Base-by-base conservation (phyloP, 192 early-diverging fungal species). In the Linderina pennispora region DNA sequence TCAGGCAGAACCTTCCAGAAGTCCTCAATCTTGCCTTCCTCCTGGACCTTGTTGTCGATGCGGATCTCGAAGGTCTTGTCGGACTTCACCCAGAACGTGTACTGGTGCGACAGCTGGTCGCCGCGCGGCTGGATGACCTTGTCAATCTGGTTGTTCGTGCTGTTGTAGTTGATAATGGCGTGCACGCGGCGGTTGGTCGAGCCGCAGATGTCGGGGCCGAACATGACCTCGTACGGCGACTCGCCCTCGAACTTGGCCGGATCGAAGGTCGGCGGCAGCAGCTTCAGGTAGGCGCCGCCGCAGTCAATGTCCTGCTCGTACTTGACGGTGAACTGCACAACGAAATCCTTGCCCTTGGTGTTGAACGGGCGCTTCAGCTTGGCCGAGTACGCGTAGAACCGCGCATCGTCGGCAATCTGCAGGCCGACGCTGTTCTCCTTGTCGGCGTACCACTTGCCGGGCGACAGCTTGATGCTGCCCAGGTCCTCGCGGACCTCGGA, bases 131-230 rank as follows among this genome's bases (percentile, higher is more conserved):
- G 40, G 45, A 82, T 62, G 18, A 64, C 60, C 66, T 85, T 79
- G 45, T 88, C 86, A 45, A 89, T 64, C 76, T 91, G 77, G 57
- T 92, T 81, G 62, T 87, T 85, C 45, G 86, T 88, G 71, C 88
- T 82, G 54, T 96, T 86, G 85, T 98, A 87, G 53, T 87, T 79
- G 77, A 98, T 84, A 69, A 98, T 97, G 56, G 90, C 86, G 63
- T 98, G 94, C 23, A 98, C 88, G 33, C 89, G 88, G 77, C 86
- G 89, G 64, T 82, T 86, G 43, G 68, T 65, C 36, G 78, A 47
- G 28, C 92, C 96, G 73, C 96, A 98, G 45, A 89, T 86, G 68
- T 98, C 96, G 25, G 96, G 96, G 23, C 85, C 86, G 60, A 89
- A 87, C 84, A 86, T 89, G 43, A 89, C 78, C 55, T 81, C 82